Evolutionary conservation across 1,284 basidiomycete genomes (phyloP), one percentile per base, ranked within the genome.

Genomic region (Boletellus sp.): DNA sequence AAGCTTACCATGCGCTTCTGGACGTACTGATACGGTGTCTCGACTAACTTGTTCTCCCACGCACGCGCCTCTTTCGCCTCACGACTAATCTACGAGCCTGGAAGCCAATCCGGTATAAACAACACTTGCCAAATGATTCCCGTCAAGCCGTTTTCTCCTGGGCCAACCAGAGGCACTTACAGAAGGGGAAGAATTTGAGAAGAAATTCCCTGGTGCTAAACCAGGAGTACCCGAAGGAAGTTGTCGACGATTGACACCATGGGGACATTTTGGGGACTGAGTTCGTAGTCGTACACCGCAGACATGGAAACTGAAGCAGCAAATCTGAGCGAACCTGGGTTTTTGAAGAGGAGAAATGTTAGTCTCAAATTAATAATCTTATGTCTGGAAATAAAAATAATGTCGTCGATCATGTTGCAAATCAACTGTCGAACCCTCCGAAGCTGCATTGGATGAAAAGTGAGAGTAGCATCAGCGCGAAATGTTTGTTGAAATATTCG

Each of bases 111-210:
- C 4, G 59, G 59, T 3, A 62, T 41, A 22, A 40, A 43, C 2
- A 60, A 28, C n/a, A 61, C 60, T 58, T 47, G 52, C 19, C 19
- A 38, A 11, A 18, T 3, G 37, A 18, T 40, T 11, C 37, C 10
- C 21, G 18, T 26, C 2, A 24, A 19, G 21, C 8, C 11, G 24
- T 4, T 4, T 4, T 6, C 13, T 15, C 15, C 5, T 22, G 13
- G 19, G 8, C 19, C 12, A 16, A 7, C 4, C 19, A 22, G 15
- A 19, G 22, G 2, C 16, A 51, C 58, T 58, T 33, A 61, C 60
- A 36, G 21, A 63, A 63, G 2, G 61, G 60, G 19, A 61, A 59
- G 7, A 32, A 11, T 26, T 48, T 52, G 32, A 63, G 19, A 21
- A 56, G 37, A 11, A 46, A 3, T 6, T 52, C 39, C 26, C 47